These are phyloP conservation scores for Amauroascus niger DNA, from an alignment of 2,329 filamentous ascomycete genomes.

Conservation along the genomic window DNA sequence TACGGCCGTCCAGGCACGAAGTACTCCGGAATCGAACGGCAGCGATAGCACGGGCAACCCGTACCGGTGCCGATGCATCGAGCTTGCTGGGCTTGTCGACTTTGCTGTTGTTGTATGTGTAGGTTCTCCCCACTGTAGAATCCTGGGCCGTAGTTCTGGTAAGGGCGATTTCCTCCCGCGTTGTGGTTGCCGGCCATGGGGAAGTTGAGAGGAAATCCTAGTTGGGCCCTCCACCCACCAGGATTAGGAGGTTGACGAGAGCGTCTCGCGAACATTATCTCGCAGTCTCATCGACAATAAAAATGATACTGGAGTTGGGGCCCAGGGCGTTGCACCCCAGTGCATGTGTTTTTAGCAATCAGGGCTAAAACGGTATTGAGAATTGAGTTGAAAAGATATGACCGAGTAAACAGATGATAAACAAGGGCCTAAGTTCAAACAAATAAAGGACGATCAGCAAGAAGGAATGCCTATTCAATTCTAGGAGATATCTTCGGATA, in stretches of 20 bases:
- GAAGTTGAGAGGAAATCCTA: not conserved
- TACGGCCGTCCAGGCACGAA: not conserved
- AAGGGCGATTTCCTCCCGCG: not conserved
- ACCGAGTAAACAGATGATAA: not conserved
- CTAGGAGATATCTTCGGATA: constrained; percentile 1
- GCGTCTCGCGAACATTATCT: not conserved
- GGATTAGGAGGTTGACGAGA: not conserved
- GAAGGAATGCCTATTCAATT: not conserved
- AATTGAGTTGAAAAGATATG: not conserved
- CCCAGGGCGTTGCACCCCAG: not conserved
- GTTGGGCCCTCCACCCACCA: not conserved
- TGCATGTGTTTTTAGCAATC: not conserved
- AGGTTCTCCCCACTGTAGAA: constrained; percentile 10
- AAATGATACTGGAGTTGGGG: not conserved
- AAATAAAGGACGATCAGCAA: not conserved
- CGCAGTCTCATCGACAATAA: not conserved
- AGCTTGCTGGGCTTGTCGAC: not conserved
- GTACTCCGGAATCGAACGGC: not conserved
- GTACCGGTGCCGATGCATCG: not conserved
- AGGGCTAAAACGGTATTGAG: not conserved
- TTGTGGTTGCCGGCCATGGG: not conserved
- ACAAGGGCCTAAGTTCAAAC: not conserved
- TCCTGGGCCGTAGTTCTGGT: not conserved
- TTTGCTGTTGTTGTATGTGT: not conserved
- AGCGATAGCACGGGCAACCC: not conserved